phyloP scores from a whole-genome alignment of 306 rosid species.

The Cucurbita argyrosperma region DNA sequence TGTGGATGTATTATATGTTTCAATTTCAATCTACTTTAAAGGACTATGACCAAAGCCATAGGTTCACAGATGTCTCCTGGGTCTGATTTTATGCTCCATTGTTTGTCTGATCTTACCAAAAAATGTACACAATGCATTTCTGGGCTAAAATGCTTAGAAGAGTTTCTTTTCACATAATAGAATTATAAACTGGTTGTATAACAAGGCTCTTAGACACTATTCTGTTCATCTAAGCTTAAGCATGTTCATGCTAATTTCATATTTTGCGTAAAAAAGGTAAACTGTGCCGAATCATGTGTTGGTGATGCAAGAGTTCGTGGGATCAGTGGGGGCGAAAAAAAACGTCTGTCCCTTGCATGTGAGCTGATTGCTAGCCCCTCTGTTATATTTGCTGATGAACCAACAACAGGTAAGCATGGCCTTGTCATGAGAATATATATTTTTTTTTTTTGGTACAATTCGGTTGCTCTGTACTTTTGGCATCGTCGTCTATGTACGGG shows the following conservation, averaged over 20 bases:
- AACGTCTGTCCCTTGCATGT: slow-evolving; percentile 77
- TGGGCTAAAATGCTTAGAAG: background rate
- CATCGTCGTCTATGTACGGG: background rate
- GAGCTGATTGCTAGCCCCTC: slow-evolving; percentile 94
- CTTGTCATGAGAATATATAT: background rate
- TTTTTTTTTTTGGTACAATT: background rate
- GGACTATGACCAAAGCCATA: background rate
- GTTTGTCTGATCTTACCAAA: background rate
- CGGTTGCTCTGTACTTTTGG: background rate
- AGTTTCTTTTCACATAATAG: background rate
- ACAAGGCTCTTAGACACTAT: background rate
- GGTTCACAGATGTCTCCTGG: background rate
- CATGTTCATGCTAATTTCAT: background rate
- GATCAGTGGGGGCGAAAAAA: slow-evolving; percentile 91
- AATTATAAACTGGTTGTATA: background rate
- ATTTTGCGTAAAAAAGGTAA: slow-evolving; percentile 45
- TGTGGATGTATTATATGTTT: background rate
- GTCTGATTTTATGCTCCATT: background rate
- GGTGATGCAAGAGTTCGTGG: slow-evolving; percentile 90
- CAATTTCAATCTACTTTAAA: background rate
- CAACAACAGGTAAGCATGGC: slow-evolving; percentile 61
- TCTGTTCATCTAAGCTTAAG: background rate
- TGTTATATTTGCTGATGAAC: slow-evolving; percentile 87
- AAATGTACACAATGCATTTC: background rate
- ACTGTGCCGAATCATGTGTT: slow-evolving; percentile 72